Percentiles rank a stretch among this genome's conserved stretches.
phyloP scores from a whole-genome alignment of 2,329 filamentous ascomycete species.

The Lecanicillium sp. region DNA sequence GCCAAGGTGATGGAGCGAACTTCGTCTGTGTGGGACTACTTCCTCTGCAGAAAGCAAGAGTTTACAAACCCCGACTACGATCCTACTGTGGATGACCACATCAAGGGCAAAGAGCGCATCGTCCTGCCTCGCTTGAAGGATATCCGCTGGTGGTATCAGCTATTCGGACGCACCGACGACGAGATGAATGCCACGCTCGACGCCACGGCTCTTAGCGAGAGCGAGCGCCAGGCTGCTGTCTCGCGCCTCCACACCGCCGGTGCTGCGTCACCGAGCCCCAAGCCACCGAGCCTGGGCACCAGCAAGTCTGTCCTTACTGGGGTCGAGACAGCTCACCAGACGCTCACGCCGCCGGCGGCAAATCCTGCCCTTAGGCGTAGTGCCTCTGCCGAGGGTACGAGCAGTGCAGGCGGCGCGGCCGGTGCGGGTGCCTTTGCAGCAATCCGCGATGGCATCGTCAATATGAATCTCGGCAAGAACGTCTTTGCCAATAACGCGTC shows the following conservation, averaged over 20 bases:
- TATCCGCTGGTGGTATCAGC: conserved; percentile 88
- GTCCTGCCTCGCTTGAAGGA: conserved; percentile 73
- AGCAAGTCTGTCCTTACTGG: conserved; percentile 52
- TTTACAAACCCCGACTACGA: conserved; percentile 83
- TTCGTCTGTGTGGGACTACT: conserved; percentile 92
- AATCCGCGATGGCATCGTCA: conserved; percentile 43
- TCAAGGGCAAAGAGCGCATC: conserved; percentile 73
- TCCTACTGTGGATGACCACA: conserved; percentile 65
- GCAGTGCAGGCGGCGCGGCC: not conserved
- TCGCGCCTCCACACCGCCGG: conserved; percentile 28
- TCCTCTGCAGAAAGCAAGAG: conserved; percentile 70
- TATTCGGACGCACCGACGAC: conserved; percentile 77
- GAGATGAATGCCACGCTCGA: conserved; percentile 81
- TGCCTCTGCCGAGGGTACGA: conserved; percentile 34
- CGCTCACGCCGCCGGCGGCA: conserved; percentile 36
- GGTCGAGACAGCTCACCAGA: conserved; percentile 52
- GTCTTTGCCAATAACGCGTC: conserved; percentile 28
- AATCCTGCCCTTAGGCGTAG: conserved; percentile 37
- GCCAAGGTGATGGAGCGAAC: conserved; percentile 64
- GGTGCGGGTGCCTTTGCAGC: conserved; percentile 37
- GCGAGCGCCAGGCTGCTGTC: conserved; percentile 31
- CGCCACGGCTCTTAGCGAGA: conserved; percentile 46
- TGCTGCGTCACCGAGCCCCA: conserved; percentile 28
- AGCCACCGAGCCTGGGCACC: conserved; percentile 31
- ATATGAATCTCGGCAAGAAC: conserved; percentile 43